Conservation (phyloP, 192 early-diverging fungal genomes). For the Dissophora ornata region DNA sequence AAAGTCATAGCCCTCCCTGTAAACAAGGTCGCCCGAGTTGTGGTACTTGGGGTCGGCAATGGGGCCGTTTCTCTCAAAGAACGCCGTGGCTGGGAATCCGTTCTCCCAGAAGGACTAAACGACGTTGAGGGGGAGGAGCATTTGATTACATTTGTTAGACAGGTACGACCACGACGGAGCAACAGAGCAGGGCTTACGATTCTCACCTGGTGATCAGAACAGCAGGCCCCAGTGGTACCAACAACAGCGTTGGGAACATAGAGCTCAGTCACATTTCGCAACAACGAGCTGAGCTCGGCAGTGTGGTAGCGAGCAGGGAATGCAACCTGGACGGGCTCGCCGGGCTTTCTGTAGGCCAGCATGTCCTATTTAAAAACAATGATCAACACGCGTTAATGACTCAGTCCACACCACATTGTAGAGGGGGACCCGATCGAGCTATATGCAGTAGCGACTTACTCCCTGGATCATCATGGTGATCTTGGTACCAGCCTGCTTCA, state of each 20-base stretch:
- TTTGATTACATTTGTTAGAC: too few relatives aligned
- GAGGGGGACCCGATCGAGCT: too few relatives aligned
- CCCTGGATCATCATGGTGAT: slow-evolving; percentile 60
- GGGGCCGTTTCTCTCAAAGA: slow-evolving; percentile 61
- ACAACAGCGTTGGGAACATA: slow-evolving; percentile 55
- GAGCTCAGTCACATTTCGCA: slow-evolving; percentile 50
- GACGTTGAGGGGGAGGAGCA: too few relatives aligned
- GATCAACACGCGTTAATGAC: neutral
- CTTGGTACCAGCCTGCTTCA: slow-evolving; percentile 25
- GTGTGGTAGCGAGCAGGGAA: slow-evolving; percentile 57
- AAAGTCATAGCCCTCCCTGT: slow-evolving; percentile 57
- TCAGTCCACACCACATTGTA: too few relatives aligned
- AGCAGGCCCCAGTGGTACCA: slow-evolving; percentile 55
- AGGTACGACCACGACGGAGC: too few relatives aligned
- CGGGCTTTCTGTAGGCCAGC: slow-evolving; percentile 57
- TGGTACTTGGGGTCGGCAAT: slow-evolving; percentile 62
- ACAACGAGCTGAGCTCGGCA: slow-evolving; percentile 43
- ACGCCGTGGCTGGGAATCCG: slow-evolving; percentile 53
- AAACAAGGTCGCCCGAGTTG: slow-evolving; percentile 57
- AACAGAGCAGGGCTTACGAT: too few relatives aligned
- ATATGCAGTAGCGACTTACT: too few relatives aligned
- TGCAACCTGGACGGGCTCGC: slow-evolving; percentile 57
- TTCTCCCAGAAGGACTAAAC: slow-evolving; percentile 55
- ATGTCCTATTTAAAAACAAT: slow-evolving; percentile 40
- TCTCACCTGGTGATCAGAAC: slow-evolving; percentile 57